Evolutionary conservation across 768 basidiomycete species (phyloP).

Genomic region (Russula dissimulans): DNA sequence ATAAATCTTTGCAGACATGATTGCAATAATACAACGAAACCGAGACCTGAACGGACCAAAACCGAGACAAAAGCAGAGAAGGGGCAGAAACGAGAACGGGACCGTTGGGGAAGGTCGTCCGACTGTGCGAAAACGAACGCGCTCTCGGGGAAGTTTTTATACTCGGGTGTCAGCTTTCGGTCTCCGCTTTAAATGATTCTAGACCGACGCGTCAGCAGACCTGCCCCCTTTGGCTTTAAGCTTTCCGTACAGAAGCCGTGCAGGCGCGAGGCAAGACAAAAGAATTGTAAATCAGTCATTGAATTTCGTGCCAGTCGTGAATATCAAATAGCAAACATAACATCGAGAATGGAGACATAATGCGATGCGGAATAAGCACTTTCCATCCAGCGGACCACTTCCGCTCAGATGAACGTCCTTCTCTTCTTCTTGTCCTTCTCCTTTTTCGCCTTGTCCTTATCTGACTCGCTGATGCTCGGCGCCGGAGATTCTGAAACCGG

Average conservation of each 20-base stretch:
- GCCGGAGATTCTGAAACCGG: slow-evolving; percentile 42
- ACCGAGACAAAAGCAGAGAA: slow-evolving; percentile 19
- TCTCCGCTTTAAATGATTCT: slow-evolving; percentile 38
- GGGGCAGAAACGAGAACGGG: slow-evolving; percentile 11
- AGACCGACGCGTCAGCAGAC: slow-evolving; percentile 3
- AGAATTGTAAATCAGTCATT: background rate
- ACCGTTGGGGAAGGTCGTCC: slow-evolving; percentile 14
- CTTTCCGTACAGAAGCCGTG: background rate
- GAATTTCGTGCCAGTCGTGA: slow-evolving; percentile 1
- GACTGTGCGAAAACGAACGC: slow-evolving; percentile 1
- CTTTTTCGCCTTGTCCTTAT: slow-evolving; percentile 40
- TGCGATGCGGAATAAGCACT: background rate
- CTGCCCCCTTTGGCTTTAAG: slow-evolving; percentile 11
- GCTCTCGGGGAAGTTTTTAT: slow-evolving; percentile 28
- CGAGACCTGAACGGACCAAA: slow-evolving; percentile 18
- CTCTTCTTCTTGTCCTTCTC: slow-evolving; percentile 56
- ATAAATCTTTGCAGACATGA: slow-evolving; percentile 82
- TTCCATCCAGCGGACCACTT: background rate
- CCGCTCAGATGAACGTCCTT: slow-evolving; percentile 34
- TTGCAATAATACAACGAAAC: slow-evolving; percentile 22
- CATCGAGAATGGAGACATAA: background rate
- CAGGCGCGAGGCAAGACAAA: too few species aligned
- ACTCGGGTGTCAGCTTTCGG: slow-evolving; percentile 33
- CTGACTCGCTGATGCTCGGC: slow-evolving; percentile 43
- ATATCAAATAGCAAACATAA: slow-evolving; percentile 1